Evolutionary conservation across 305 asterid genomes (phyloP).

Genomic region (Rubia tinctorum): DNA sequence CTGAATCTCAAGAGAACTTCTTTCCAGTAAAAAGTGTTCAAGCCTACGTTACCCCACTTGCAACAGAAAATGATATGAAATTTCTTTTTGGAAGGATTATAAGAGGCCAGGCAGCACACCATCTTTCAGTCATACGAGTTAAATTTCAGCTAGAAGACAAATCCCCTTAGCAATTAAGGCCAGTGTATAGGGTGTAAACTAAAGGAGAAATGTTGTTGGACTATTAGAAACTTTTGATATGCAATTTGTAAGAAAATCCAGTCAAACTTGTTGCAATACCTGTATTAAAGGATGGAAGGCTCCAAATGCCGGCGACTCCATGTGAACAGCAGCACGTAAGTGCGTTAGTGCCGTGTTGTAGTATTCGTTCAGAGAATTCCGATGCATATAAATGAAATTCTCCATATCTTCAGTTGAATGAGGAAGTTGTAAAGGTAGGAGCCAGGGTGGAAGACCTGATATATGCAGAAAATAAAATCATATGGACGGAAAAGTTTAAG

Average conservation of each 20-base stretch:
- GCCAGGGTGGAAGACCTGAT: conserved; percentile 73
- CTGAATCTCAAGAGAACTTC: not conserved
- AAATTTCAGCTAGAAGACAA: not conserved
- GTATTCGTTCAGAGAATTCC: conserved; percentile 39
- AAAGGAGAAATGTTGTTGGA: not conserved
- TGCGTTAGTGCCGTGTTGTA: conserved; percentile 56
- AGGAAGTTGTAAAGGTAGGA: conserved; percentile 69
- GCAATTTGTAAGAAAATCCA: conserved; percentile 12
- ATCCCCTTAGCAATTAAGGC: not conserved
- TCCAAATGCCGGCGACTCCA: conserved; percentile 55
- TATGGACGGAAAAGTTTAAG: not conserved
- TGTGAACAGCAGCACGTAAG: conserved; percentile 55
- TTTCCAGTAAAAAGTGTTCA: not conserved
- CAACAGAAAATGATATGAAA: not conserved
- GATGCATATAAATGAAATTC: conserved; percentile 41
- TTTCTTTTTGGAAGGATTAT: not conserved
- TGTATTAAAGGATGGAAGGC: conserved; percentile 88
- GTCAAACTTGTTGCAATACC: conserved; percentile 34
- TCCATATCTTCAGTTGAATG: conserved; percentile 54
- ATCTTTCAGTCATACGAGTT: not conserved
- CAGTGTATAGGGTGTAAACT: not conserved
- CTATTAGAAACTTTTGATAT: not conserved
- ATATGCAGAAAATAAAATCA: not conserved
- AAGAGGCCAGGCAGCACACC: not conserved
- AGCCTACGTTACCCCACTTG: not conserved